Conservation (phyloP, 2,329 filamentous ascomycete species). For the Trichothecium roseum region DNA sequence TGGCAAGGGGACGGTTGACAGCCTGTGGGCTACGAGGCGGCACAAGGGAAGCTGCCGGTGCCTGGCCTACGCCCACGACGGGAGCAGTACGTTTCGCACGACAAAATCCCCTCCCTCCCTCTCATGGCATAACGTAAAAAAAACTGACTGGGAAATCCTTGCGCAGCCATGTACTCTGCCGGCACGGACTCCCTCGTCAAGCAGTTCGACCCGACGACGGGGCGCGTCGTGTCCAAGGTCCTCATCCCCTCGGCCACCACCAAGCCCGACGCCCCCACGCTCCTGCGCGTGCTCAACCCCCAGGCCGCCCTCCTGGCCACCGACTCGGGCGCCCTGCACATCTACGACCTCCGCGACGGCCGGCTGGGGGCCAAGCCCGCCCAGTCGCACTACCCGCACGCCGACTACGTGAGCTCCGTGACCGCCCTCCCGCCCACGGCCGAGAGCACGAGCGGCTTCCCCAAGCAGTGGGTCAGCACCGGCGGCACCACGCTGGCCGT, state of each 20-base stretch:
- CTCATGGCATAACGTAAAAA: not conserved
- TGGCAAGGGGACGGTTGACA: slow-evolving; percentile 69
- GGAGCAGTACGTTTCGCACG: slow-evolving; percentile 44
- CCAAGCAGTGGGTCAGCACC: slow-evolving; percentile 91
- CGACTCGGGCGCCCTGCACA: slow-evolving; percentile 80
- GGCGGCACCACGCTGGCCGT: slow-evolving; percentile 86
- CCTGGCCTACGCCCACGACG: slow-evolving; percentile 70
- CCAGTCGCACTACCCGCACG: slow-evolving; percentile 77
- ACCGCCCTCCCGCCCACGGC: slow-evolving; percentile 71
- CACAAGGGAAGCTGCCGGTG: slow-evolving; percentile 92
- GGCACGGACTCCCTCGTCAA: slow-evolving; percentile 50
- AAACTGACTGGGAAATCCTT: not conserved
- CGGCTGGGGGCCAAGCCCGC: slow-evolving; percentile 53
- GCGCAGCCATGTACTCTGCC: slow-evolving; percentile 50
- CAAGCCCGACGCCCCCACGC: slow-evolving; percentile 60
- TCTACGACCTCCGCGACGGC: slow-evolving; percentile 68
- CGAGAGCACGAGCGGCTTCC: slow-evolving; percentile 75
- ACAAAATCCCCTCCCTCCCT: not conserved
- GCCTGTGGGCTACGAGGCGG: slow-evolving; percentile 73
- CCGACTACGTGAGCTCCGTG: slow-evolving; percentile 85
- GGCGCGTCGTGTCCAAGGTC: slow-evolving; percentile 71
- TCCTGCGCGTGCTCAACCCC: slow-evolving; percentile 75
- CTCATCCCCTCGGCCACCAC: slow-evolving; percentile 52
- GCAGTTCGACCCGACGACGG: slow-evolving; percentile 46
- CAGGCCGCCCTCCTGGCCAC: slow-evolving; percentile 83